Base-by-base conservation (phyloP, 2,329 filamentous ascomycete genomes). In the Nigrospora sphaerica region DNA sequence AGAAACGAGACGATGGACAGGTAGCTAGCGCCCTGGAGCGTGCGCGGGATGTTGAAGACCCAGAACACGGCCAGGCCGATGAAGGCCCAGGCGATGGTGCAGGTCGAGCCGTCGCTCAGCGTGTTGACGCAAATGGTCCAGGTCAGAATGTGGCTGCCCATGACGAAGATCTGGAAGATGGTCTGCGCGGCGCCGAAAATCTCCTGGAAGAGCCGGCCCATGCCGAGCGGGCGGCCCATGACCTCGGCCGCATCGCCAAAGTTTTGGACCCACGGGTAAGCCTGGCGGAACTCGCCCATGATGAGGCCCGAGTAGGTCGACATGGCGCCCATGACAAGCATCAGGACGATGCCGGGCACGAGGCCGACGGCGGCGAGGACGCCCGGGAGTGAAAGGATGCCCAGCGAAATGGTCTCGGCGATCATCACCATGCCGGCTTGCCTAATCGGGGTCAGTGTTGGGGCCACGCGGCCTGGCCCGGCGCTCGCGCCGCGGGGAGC, bases 351-450 rank as follows among this genome's bases (percentile, higher is more conserved):
- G n/a, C 85, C 86, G 0, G 85, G 85, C 2, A 85, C 82, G 13
- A 89, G 72, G 4, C 86, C 85, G 38, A 89, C 72, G 12, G 83
- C 69, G 3, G 85, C 83, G 59, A 89, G 82, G 0, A 85, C 87
- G 59, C 82, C 86, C 1, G 86, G 86, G 50, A 89, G 86, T 0
- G 83, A 88, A 68, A 89, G 85, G 61, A 73, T 71, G 1, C 70
- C 70, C n/a, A 72, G 65, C 0, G 67, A 71, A 46, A 72, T 67
- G 2, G 69, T 71, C 46, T 72, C 69, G 13, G 69, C 69, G 43
- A 72, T 66, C 47, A 72, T 53, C 38, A 72, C 62, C 19, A 71
- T 63, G 3, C 67, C 66, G 32, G 69, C 71, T 62, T 73, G 69
- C 68, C 68, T 69, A 38, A n/a, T 6, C 12, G 33, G 33, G 33